Conservation (phyloP, 352 stramenopile genomes). For the Saprolegnia parasitica region DNA sequence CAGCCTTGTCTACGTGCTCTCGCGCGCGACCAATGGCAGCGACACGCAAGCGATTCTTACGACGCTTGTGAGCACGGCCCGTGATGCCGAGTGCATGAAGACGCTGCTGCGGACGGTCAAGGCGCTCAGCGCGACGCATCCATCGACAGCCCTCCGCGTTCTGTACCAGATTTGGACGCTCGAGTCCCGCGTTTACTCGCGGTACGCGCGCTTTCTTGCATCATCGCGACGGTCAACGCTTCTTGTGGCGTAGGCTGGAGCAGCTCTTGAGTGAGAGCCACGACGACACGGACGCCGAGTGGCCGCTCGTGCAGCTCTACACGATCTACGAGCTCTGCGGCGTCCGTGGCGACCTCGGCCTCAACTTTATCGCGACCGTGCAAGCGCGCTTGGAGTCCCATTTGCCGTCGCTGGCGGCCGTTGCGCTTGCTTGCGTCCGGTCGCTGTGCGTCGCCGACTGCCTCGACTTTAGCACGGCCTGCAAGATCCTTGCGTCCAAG, state of each 20-base stretch:
- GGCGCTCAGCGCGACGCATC: conserved; percentile 38
- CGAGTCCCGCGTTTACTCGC: conserved; percentile 62
- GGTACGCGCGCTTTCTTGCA: conserved; percentile 35
- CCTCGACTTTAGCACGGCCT: conserved; percentile 66
- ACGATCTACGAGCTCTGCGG: conserved; percentile 61
- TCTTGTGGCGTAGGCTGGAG: conserved; percentile 7
- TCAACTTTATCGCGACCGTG: conserved; percentile 63
- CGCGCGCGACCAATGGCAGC: conserved; percentile 30
- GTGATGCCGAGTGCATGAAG: conserved; percentile 66
- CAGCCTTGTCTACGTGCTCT: conserved; percentile 54
- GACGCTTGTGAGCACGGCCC: conserved; percentile 42
- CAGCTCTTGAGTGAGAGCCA: conserved; percentile 26
- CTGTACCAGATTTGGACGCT: conserved; percentile 57
- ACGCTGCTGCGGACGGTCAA: conserved; percentile 66
- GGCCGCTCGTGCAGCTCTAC: conserved; percentile 47
- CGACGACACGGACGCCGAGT: conserved; percentile 36
- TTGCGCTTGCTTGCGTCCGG: conserved; percentile 60
- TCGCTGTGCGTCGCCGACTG: conserved; percentile 54
- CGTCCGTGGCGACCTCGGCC: conserved; percentile 53
- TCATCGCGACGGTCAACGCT: not conserved
- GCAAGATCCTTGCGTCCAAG: conserved; percentile 71
- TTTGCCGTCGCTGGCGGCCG: conserved; percentile 46
- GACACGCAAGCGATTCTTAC: conserved; percentile 38
- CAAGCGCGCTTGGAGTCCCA: conserved; percentile 53
- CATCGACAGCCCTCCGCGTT: conserved; percentile 45